phyloP scores from a whole-genome alignment of 768 basidiomycete species.

The Macrolepiota dolichaula region DNA sequence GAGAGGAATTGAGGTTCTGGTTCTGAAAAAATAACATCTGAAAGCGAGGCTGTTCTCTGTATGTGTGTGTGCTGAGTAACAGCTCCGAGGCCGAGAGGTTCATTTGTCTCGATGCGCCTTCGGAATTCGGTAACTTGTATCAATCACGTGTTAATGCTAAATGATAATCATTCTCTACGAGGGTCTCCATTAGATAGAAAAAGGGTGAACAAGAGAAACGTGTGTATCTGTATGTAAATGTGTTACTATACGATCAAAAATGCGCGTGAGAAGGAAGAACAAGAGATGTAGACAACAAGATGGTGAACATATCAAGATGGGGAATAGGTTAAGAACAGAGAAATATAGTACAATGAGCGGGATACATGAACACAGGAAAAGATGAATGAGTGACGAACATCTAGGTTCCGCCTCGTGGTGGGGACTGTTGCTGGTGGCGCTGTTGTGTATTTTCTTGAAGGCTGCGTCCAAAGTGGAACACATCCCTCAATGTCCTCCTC shows the following conservation, averaged over 20 bases:
- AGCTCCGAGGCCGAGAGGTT: background rate
- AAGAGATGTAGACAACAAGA: background rate
- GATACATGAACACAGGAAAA: background rate
- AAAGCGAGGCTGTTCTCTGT: background rate
- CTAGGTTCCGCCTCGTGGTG: background rate
- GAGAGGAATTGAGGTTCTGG: background rate
- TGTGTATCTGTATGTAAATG: constrained; percentile 1
- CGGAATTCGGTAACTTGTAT: no score
- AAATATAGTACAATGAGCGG: constrained; percentile 1
- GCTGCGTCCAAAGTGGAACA: constrained; percentile 10
- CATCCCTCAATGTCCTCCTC: constrained; percentile 8
- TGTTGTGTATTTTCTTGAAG: background rate
- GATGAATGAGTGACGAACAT: constrained; percentile 1
- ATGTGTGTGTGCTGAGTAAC: background rate
- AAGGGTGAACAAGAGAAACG: background rate
- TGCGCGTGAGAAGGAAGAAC: background rate
- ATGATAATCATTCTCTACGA: background rate
- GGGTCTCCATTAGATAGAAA: background rate
- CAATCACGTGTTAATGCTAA: background rate
- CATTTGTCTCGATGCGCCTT: background rate
- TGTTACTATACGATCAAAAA: background rate
- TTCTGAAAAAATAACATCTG: background rate
- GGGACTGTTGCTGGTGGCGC: background rate
- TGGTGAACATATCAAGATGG: background rate
- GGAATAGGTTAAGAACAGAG: background rate